phyloP scores from a whole-genome alignment of 2,329 filamentous ascomycete genomes.

The Cordyceps cicadae region DNA sequence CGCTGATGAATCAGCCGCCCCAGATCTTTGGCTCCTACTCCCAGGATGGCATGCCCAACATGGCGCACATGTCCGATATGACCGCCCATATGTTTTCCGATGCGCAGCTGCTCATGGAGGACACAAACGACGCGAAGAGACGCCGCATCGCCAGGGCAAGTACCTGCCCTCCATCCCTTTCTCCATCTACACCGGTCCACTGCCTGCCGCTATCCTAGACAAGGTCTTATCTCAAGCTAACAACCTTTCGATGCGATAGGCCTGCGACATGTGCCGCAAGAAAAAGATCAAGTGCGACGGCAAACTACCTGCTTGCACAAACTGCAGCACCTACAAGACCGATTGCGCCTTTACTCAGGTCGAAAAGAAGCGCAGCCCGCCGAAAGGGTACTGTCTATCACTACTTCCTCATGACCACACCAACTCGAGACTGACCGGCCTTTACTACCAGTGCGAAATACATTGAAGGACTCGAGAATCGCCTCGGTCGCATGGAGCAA shows the following conservation, averaged over 20 bases:
- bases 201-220: neutral
- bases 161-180: neutral
- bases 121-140: slow-evolving; percentile 75
- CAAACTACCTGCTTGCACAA: slow-evolving; percentile 87
- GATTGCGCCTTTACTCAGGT: slow-evolving; percentile 96
- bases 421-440: slow-evolving; percentile 14
- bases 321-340: slow-evolving; percentile 97
- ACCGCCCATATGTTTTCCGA: slow-evolving; percentile 54
- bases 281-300: slow-evolving; percentile 98
- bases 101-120: slow-evolving; percentile 48
- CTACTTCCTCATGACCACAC: neutral
- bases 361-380: slow-evolving; percentile 95
- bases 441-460: slow-evolving; percentile 69
- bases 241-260: slow-evolving; percentile 37
- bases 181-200: neutral
- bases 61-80: slow-evolving; percentile 48
- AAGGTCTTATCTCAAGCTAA: neutral
- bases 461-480: slow-evolving; percentile 92
- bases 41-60: slow-evolving; percentile 47
- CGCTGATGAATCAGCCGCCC: slow-evolving; percentile 56
- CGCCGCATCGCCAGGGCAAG: slow-evolving; percentile 79
- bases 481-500: slow-evolving; percentile 91
- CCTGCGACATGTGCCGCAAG: slow-evolving; percentile 94
- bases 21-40: slow-evolving; percentile 61
- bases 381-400: slow-evolving; percentile 66